Evolutionary conservation across 2,329 filamentous ascomycete species (phyloP).

Genomic region (Fusarium nelsonii): DNA sequence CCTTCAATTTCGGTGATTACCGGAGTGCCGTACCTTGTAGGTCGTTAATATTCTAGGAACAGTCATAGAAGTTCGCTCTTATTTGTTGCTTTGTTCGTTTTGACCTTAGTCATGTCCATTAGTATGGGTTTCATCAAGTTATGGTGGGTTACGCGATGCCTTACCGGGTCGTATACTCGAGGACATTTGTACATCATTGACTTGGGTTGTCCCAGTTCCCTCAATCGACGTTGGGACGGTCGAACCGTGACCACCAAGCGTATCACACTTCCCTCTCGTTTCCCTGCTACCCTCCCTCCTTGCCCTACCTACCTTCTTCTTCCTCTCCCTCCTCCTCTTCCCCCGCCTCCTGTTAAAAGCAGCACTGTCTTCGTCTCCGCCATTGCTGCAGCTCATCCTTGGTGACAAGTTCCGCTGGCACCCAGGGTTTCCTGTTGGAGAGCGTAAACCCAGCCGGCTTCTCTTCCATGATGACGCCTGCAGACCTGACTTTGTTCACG

Average conservation of each 20-base stretch:
- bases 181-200: not conserved
- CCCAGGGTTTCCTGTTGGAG: not conserved
- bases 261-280: too few species aligned
- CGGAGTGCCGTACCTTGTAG: not conserved
- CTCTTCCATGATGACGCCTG: conserved; percentile 4
- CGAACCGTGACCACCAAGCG: not conserved
- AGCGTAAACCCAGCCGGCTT: conserved; percentile 6
- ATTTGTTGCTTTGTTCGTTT: not conserved
- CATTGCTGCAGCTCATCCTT: not conserved
- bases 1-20: not conserved
- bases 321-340: not conserved
- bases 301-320: too few species aligned
- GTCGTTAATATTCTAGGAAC: not conserved
- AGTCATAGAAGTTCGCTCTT: not conserved
- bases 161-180: not conserved
- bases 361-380: not conserved
- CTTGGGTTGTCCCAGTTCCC: not conserved
- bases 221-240: not conserved
- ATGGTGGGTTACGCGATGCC: not conserved
- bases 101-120: not conserved
- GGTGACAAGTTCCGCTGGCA: not conserved
- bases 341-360: not conserved
- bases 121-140: not conserved
- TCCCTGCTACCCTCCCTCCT: too few species aligned
- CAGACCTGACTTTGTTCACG: not conserved